Base-by-base conservation (phyloP, 78 protist genomes). In the Dictyostelium intermedium region DNA sequence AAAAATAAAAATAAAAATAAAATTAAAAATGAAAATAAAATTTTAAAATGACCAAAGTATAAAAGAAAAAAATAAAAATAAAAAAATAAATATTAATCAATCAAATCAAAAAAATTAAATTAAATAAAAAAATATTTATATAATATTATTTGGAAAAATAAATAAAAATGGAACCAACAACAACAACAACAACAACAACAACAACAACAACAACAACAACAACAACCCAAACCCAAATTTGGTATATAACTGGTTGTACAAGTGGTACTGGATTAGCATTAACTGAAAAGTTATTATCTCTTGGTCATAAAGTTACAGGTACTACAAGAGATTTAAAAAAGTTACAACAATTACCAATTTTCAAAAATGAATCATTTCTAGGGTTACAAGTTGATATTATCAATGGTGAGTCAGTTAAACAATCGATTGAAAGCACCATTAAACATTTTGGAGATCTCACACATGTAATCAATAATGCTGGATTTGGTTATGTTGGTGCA, bases 221-320 rank as follows among this genome's bases (percentile, higher is more conserved):
- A 47, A n/a, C 5, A 11, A 25, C n/a, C n/a, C n/a, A n/a, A 25
- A 5, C 45, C 3, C 74, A 81, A 9, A 74, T 81, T 3, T 81
- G 85, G 85, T 81, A 14, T 81, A 35, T 81, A 8, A 81, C 85
- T 32, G 87, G 87, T 60, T 30, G 45, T 25, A 82, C 87, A 30
- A 34, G 53, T 37, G 87, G 87, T 7, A 82, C 77, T 39, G 87
- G 87, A 2, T 82, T 82, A 61, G 77, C 78, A 9, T 82, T 82
- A n/a, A 43, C n/a, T 0, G 13, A 60, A 35, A 13, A 34, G 9
- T 61, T 82, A n/a, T 35, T 82, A 35, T 10, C 41, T 6, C 10
- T 6, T 5, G 32, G 32, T 16, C 16, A n/a, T 7, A 82, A n/a
- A 14, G 87, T 82, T 9, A 76, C 78, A 4, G 87, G 87, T 3